Percentiles rank a stretch among this genome's conserved stretches.
Evolutionary conservation across 2,329 filamentous ascomycete species (phyloP).

Genomic region (Monosporascus sp.): DNA sequence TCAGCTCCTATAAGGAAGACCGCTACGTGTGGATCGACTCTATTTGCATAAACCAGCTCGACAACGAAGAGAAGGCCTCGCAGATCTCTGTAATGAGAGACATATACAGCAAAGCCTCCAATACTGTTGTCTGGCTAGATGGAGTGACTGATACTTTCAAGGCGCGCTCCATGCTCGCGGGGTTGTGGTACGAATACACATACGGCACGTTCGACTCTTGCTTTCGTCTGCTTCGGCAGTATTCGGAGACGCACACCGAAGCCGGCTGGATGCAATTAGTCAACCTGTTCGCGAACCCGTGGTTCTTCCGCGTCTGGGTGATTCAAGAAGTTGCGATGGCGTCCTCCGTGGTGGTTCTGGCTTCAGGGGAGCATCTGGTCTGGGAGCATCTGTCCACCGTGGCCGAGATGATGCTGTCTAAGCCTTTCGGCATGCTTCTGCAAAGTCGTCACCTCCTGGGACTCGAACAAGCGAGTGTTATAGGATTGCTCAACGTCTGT

Average conservation of each 20-base stretch:
- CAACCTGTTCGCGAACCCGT: conserved; percentile 1
- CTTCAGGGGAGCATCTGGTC: neutral
- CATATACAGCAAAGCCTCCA: conserved; percentile 4
- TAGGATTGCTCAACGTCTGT: neutral
- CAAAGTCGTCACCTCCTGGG: neutral
- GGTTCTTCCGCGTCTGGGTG: conserved; percentile 7
- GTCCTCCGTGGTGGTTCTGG: neutral
- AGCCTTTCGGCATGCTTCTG: neutral
- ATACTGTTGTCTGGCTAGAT: neutral
- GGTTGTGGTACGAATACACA: neutral
- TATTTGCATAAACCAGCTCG: conserved; percentile 10
- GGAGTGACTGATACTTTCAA: neutral
- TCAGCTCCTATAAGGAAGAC: neutral
- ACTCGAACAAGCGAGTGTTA: neutral
- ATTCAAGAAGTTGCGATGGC: conserved; percentile 10
- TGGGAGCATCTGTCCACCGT: neutral
- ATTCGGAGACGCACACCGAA: neutral
- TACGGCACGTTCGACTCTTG: neutral
- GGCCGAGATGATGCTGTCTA: neutral
- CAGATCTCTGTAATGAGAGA: conserved; percentile 10
- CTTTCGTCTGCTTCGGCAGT: neutral
- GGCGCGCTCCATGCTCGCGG: neutral
- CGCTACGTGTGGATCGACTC: conserved; percentile 6
- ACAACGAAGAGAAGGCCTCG: conserved; percentile 2
- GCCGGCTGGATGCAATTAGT: neutral